Evolutionary conservation across 208 protist genomes (phyloP), one percentile per base, ranked within the genome.

Genomic region (Herpetomonas samuelpessoai): DNA sequence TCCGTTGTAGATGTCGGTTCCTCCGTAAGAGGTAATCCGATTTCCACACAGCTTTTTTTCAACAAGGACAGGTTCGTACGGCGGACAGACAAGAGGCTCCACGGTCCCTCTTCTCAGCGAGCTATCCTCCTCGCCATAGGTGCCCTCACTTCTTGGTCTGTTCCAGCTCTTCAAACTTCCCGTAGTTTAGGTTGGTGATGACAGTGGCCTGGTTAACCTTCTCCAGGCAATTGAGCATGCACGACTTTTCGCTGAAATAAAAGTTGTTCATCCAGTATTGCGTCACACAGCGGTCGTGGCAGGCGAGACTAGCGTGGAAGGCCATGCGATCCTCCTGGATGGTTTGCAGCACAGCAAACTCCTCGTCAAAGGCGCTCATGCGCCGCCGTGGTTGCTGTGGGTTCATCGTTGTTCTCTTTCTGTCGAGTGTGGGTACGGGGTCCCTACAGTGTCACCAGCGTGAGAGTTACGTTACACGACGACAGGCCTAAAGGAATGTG

Each of bases 301-400:
- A 96, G 39, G 68, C 62, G 24, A 92, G 67, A 56, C 73, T 87
- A 45, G 81, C 78, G 49, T 62, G 46, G 57, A 77, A 89, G 27
- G 83, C 76, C 85, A 96, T 96, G 56, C 90, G 86, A 46, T 93
- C 82, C 57, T 96, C 90, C 35, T 96, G 90, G 44, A 96, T 92
- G 45, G 75, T 62, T 55, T 93, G 81, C 54, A 93, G 65, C 1
- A 91, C 58, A 29, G 88, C 90, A 53, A 88, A 92, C 64, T 96
- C 86, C 61, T 96, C 81, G 52, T 81, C 79, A 63, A 80, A 88
- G 10, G 72, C 72, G 52, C 68, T 75, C 49, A 74, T 79, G 19
- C 77, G 79, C 30, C 70, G 65, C 27, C 51, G 65, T 18, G 53
- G 63, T 50, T 54, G 63, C n/a, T n/a, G n/a, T n/a, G n/a, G n/a